Percentiles rank a stretch among this genome's conserved stretches.
Evolutionary conservation across 345 rosid species (phyloP).

Genomic region (thale cress (Arabidopsis thaliana)): TAIR10.1 NC_003070.9:22866001-22866500

Average conservation of each 20-base stretch:
- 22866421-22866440: slow-evolving; percentile 57
- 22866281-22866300: slow-evolving; percentile 66
- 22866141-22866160: slow-evolving; percentile 62
- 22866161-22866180: slow-evolving; percentile 82
- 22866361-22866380: slow-evolving; percentile 73
- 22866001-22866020: slow-evolving; percentile 53
- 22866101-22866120: slow-evolving; percentile 54
- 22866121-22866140: slow-evolving; percentile 61
- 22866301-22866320: slow-evolving; percentile 75
- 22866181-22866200: slow-evolving; percentile 64
- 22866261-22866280: slow-evolving; percentile 55
- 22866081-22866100: slow-evolving; percentile 65
- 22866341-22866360: slow-evolving; percentile 84
- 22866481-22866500: slow-evolving; percentile 26
- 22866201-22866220: slow-evolving; percentile 67
- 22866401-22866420: slow-evolving; percentile 74
- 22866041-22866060: slow-evolving; percentile 64
- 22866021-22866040: slow-evolving; percentile 66
- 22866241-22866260: slow-evolving; percentile 58
- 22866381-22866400: slow-evolving; percentile 69
- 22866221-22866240: slow-evolving; percentile 60
- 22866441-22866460: slow-evolving; percentile 51
- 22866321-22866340: slow-evolving; percentile 60
- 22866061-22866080: slow-evolving; percentile 67
- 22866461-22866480: slow-evolving; percentile 45